A percentile compares a stretch with the other conserved stretches of the same genome.
Conservation (phyloP, 2,329 filamentous ascomycete genomes). For the Drechslera avenae region DNA sequence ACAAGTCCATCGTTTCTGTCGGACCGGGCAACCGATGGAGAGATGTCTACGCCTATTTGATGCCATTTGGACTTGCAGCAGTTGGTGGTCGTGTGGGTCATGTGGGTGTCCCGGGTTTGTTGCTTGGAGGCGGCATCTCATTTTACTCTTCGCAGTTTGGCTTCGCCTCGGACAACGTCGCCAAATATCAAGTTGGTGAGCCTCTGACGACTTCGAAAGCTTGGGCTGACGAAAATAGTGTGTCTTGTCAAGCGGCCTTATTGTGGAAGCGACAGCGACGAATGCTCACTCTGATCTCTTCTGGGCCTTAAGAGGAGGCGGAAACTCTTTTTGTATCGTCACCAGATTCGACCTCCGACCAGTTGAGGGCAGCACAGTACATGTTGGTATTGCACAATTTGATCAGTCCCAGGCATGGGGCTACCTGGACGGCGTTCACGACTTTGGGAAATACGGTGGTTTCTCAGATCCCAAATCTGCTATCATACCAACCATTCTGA, state of each 20-base stretch:
- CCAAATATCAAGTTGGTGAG: slow-evolving; percentile 25
- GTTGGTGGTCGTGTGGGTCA: slow-evolving; percentile 37
- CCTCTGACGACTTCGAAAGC: background rate
- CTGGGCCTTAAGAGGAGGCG: slow-evolving; percentile 40
- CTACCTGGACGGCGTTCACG: slow-evolving; percentile 29
- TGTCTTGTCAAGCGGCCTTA: slow-evolving; percentile 32
- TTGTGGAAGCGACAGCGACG: slow-evolving; percentile 26
- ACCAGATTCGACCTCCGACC: slow-evolving; percentile 25
- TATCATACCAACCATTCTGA: slow-evolving; percentile 26
- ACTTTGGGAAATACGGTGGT: slow-evolving; percentile 24
- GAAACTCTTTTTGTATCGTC: slow-evolving; percentile 31
- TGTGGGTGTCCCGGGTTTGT: slow-evolving; percentile 39
- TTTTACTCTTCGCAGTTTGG: slow-evolving; percentile 28
- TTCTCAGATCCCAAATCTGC: slow-evolving; percentile 25
- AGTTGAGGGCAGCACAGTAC: slow-evolving; percentile 12
- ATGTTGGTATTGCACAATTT: slow-evolving; percentile 23
- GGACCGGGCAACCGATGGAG: slow-evolving; percentile 40
- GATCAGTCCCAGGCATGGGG: slow-evolving; percentile 14
- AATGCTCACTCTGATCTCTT: slow-evolving; percentile 38
- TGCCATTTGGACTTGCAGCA: slow-evolving; percentile 26
- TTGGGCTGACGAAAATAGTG: slow-evolving; percentile 15
- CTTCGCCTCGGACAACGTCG: slow-evolving; percentile 27
- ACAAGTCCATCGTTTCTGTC: slow-evolving; percentile 29
- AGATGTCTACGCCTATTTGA: slow-evolving; percentile 35
- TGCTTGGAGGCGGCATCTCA: slow-evolving; percentile 35